phyloP scores from a whole-genome alignment of 2,329 filamentous ascomycete genomes.

The Truncatella angustata region DNA sequence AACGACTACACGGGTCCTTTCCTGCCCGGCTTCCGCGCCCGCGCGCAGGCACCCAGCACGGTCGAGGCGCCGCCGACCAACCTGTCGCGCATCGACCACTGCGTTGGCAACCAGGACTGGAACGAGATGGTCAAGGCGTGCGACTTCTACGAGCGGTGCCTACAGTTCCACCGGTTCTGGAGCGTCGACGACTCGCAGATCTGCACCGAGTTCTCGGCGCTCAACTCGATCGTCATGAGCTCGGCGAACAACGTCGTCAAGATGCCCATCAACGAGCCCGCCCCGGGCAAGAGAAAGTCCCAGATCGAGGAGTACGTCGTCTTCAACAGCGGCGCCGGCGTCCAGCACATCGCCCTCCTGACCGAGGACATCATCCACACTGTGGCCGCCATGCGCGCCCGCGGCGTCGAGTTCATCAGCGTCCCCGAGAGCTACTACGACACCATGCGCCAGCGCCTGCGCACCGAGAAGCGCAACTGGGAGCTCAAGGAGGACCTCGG shows the following conservation, averaged over 20 bases:
- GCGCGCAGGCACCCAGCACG: slow-evolving; percentile 36
- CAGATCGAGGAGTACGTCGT: slow-evolving; percentile 94
- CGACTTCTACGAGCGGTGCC: slow-evolving; percentile 78
- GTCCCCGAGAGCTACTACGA: slow-evolving; percentile 87
- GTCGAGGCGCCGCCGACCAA: slow-evolving; percentile 59
- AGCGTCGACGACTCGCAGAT: slow-evolving; percentile 91
- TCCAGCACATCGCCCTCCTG: slow-evolving; percentile 89
- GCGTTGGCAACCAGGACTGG: slow-evolving; percentile 97
- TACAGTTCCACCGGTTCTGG: slow-evolving; percentile 97
- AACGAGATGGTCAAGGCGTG: slow-evolving; percentile 72
- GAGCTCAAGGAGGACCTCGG: slow-evolving; percentile 77
- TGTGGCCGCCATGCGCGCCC: slow-evolving; percentile 75
- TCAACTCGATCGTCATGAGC: slow-evolving; percentile 88
- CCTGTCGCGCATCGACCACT: slow-evolving; percentile 85
- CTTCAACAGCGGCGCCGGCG: slow-evolving; percentile 86
- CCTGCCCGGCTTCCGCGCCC: slow-evolving; percentile 75
- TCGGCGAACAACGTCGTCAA: slow-evolving; percentile 83
- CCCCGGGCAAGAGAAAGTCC: slow-evolving; percentile 81
- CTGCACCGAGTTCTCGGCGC: slow-evolving; percentile 85
- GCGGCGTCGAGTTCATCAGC: slow-evolving; percentile 89
- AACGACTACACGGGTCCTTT: slow-evolving; percentile 70
- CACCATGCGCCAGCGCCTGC: slow-evolving; percentile 70
- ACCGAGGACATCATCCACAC: slow-evolving; percentile 76
- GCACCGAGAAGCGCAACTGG: slow-evolving; percentile 59
- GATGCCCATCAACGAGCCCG: slow-evolving; percentile 98